Conservation (phyloP, 108 stramenopile species). For the Nitzschia sp. region DNA sequence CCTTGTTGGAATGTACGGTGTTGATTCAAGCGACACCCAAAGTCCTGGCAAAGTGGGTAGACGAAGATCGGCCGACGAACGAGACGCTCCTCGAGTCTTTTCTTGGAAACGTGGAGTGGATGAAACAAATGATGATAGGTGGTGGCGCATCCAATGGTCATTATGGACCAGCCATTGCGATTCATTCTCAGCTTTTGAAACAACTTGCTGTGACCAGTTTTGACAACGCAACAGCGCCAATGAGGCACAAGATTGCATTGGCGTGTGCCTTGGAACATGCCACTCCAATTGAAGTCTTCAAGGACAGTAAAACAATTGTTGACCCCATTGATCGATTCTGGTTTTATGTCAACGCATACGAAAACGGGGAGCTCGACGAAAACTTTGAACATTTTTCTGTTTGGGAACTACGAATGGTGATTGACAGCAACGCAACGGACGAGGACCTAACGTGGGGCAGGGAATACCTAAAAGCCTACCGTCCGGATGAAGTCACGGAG, state of each 20-base stretch:
- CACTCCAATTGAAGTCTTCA: conserved; percentile 28
- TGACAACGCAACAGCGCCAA: not conserved
- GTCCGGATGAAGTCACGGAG: conserved; percentile 42
- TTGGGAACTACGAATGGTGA: conserved; percentile 48
- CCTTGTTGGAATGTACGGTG: conserved; percentile 33
- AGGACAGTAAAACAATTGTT: conserved; percentile 8
- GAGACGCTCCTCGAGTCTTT: conserved; percentile 21
- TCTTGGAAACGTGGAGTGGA: conserved; percentile 14
- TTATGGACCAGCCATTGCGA: conserved; percentile 26
- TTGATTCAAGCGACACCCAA: conserved; percentile 33
- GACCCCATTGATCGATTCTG: conserved; percentile 54
- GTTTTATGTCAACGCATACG: conserved; percentile 50
- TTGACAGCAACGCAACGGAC: conserved; percentile 45
- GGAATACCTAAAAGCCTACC: conserved; percentile 45
- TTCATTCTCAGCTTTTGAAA: conserved; percentile 16
- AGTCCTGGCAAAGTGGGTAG: conserved; percentile 23
- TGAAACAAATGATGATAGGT: conserved; percentile 22
- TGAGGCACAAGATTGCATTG: conserved; percentile 17
- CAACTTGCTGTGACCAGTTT: not conserved
- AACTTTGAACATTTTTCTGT: conserved; percentile 34
- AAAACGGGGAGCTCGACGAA: conserved; percentile 41
- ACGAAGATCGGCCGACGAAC: conserved; percentile 4
- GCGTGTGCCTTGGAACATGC: conserved; percentile 32
- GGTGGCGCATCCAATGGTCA: conserved; percentile 40
- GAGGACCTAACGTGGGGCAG: conserved; percentile 56